These are phyloP conservation scores for Zoysia pacifica DNA, from an alignment of 176 grass and related monocot genomes.

Conservation along the genomic window DNA sequence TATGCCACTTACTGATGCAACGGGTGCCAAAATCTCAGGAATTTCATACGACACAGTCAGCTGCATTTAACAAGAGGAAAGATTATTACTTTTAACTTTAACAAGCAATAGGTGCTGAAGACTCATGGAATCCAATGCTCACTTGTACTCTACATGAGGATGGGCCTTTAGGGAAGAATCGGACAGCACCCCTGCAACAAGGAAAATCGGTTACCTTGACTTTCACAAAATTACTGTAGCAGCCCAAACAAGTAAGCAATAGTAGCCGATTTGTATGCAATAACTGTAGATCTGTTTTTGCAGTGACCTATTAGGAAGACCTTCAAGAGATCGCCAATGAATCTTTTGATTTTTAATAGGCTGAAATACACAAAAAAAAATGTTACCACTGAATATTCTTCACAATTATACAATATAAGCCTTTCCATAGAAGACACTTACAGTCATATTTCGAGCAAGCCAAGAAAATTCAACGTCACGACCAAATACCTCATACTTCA, in stretches of 20 bases:
- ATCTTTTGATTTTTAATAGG: slow-evolving; percentile 97
- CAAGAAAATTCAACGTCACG: slow-evolving; percentile 89
- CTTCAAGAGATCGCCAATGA: slow-evolving; percentile 96
- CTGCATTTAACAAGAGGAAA: slow-evolving; percentile 44
- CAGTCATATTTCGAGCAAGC: slow-evolving; percentile 89
- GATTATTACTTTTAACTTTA: neutral
- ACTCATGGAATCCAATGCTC: slow-evolving; percentile 22
- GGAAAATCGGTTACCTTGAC: slow-evolving; percentile 15
- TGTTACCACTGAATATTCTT: slow-evolving; percentile 19
- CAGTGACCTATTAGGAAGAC: slow-evolving; percentile 83
- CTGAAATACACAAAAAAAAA: slow-evolving; percentile 47
- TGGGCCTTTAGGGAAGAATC: slow-evolving; percentile 75
- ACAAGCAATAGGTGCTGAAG: neutral
- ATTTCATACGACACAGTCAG: slow-evolving; percentile 92
- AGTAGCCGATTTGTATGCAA: slow-evolving; percentile 5
- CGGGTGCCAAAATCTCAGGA: slow-evolving; percentile 77
- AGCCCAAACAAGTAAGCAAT: neutral
- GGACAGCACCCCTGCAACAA: slow-evolving; percentile 77
- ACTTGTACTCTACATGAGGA: slow-evolving; percentile 92
- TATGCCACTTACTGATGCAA: slow-evolving; percentile 69
- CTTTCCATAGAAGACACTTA: slow-evolving; percentile 33
- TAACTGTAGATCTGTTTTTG: neutral
- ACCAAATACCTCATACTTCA: slow-evolving; percentile 82
- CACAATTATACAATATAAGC: neutral
- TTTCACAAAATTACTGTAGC: slow-evolving; percentile 3